Conservation (phyloP, 2,329 filamentous ascomycete species). For the Macrophomina tecta region DNA sequence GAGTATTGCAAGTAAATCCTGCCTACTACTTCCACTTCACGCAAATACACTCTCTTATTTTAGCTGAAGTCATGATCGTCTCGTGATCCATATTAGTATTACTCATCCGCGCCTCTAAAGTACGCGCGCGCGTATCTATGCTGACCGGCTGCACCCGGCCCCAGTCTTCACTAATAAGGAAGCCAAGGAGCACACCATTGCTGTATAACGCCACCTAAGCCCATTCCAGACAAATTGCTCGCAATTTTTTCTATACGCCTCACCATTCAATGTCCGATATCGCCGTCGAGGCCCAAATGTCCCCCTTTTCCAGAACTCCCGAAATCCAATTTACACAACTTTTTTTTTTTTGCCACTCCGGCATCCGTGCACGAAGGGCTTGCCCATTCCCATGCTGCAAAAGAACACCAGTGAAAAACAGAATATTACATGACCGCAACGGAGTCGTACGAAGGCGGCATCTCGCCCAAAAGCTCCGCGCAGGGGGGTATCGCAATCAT, state of each 20-base stretch:
- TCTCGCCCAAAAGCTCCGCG: conserved; percentile 6
- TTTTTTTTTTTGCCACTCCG: background rate
- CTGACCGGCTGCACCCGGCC: too few relatives aligned
- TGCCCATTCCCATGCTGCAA: background rate
- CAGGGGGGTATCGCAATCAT: conserved; percentile 4
- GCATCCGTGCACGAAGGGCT: background rate
- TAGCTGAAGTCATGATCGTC: too few relatives aligned
- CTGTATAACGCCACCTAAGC: conserved; percentile 10
- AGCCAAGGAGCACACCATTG: conserved; percentile 4
- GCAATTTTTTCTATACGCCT: background rate
- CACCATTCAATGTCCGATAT: background rate
- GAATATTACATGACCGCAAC: conserved; percentile 11
- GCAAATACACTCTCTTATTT: too few relatives aligned
- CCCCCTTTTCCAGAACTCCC: background rate
- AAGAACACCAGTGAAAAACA: background rate
- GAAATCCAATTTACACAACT: background rate
- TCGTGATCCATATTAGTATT: too few relatives aligned
- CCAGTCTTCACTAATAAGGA: too few relatives aligned
- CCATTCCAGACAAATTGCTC: background rate
- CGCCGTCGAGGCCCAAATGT: background rate
- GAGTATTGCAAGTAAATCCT: too few relatives aligned
- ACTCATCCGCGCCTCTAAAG: too few relatives aligned
- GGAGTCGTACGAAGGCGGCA: conserved; percentile 16
- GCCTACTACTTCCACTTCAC: too few relatives aligned
- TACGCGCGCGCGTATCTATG: too few relatives aligned